A percentile compares a stretch with the other conserved stretches of the same genome.
Evolutionary conservation across 2,329 filamentous ascomycete species (phyloP).

Genomic region (Penicillium expansum): DNA sequence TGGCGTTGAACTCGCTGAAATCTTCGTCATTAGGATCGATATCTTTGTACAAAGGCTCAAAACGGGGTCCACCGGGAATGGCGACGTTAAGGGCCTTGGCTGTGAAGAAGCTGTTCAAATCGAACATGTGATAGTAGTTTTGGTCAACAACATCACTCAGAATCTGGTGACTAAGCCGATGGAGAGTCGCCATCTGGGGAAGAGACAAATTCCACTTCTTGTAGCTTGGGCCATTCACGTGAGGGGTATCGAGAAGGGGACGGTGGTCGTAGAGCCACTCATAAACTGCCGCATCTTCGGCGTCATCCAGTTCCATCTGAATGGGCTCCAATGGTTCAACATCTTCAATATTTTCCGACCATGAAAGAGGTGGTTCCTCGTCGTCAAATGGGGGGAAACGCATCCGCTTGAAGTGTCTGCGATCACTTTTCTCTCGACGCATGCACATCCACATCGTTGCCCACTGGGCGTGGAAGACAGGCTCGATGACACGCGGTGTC

Average conservation of each 20-base stretch:
- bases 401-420: constrained; percentile 97
- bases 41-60: constrained; percentile 97
- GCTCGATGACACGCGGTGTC: constrained; percentile 92
- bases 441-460: constrained; percentile 99
- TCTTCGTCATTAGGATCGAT: constrained; percentile 98
- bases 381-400: constrained; percentile 98
- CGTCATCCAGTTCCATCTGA: constrained; percentile 95
- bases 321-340: constrained; percentile 97
- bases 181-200: constrained; percentile 93
- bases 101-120: constrained; percentile 89
- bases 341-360: constrained; percentile 98
- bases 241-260: constrained; percentile 82
- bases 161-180: constrained; percentile 85
- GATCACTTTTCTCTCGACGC: constrained; percentile 95
- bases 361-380: constrained; percentile 93
- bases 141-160: constrained; percentile 90
- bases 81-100: constrained; percentile 97
- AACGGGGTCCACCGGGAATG: constrained; percentile 93
- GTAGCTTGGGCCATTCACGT: constrained; percentile 96
- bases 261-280: constrained; percentile 98
- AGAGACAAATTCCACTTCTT: constrained; percentile 91
- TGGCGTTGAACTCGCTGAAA: constrained; percentile 99
- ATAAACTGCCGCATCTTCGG: constrained; percentile 83
- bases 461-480: constrained; percentile 97
- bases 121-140: constrained; percentile 98